Conservation (phyloP, 2,329 filamentous ascomycete genomes). For the Sclerotinia borealis region DNA sequence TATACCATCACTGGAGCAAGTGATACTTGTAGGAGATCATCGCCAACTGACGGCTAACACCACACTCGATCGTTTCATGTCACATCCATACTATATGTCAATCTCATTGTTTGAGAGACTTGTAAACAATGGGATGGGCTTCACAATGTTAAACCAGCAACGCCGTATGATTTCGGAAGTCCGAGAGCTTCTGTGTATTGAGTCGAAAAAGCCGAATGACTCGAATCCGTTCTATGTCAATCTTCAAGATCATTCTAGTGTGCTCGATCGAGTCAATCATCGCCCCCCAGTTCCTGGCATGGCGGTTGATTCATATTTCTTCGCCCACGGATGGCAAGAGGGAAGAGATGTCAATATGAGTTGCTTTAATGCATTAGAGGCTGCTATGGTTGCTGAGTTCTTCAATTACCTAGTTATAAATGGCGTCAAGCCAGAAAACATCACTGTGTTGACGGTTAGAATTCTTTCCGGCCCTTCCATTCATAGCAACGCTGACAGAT, state of each 20-base stretch:
- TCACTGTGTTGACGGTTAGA: conserved; percentile 64
- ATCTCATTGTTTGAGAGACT: conserved; percentile 65
- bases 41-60: conserved; percentile 59
- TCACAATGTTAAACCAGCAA: conserved; percentile 51
- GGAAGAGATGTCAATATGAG: conserved; percentile 56
- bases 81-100: conserved; percentile 52
- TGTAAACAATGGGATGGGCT: conserved; percentile 50
- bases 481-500: not conserved
- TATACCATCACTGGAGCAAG: conserved; percentile 55
- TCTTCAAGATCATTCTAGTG: conserved; percentile 51
- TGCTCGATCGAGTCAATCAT: conserved; percentile 43
- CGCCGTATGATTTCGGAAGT: conserved; percentile 67
- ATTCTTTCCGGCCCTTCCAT: not conserved
- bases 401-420: conserved; percentile 67
- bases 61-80: conserved; percentile 47
- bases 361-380: conserved; percentile 64
- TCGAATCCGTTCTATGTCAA: conserved; percentile 54
- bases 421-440: conserved; percentile 50
- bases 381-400: conserved; percentile 68
- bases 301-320: conserved; percentile 57
- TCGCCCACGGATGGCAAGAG: conserved; percentile 61
- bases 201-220: too few species aligned
- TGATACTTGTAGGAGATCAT: conserved; percentile 65
- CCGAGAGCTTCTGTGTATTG: conserved; percentile 44
- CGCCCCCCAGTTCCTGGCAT: conserved; percentile 55